Evolutionary conservation across 768 basidiomycete genomes (phyloP).

Genomic region (Inosperma sp.): DNA sequence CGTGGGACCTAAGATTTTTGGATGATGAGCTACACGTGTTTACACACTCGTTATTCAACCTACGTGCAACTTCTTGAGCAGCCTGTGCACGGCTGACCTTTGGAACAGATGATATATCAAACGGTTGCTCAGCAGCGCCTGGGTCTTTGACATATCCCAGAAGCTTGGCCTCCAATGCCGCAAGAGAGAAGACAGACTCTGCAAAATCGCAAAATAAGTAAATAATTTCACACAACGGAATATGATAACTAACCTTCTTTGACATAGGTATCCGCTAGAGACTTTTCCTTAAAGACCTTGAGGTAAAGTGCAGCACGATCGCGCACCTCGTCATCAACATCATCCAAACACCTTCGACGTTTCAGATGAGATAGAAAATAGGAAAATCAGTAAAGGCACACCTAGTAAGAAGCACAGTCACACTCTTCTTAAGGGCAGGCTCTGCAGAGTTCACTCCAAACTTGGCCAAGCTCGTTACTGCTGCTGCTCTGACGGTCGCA

Average conservation of each 20-base stretch:
- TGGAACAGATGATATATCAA: conserved; percentile 82
- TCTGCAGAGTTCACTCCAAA: conserved; percentile 91
- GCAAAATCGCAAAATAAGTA: conserved; percentile 12
- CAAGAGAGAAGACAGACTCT: conserved; percentile 94
- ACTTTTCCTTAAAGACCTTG: conserved; percentile 72
- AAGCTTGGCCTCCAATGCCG: conserved; percentile 84
- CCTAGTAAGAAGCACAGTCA: conserved; percentile 83
- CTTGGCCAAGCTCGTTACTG: conserved; percentile 91
- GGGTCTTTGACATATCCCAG: conserved; percentile 92
- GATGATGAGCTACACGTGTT: too few relatives aligned
- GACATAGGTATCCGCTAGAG: conserved; percentile 80
- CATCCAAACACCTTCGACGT: conserved; percentile 78
- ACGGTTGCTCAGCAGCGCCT: conserved; percentile 61
- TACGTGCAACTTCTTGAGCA: conserved; percentile 82
- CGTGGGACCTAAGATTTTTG: conserved; percentile 5
- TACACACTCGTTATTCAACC: conserved; percentile 29
- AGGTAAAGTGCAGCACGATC: conserved; percentile 96
- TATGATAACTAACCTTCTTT: conserved; percentile 68
- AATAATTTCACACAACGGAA: background rate
- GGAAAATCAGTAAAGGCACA: conserved; percentile 28
- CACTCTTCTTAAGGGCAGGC: conserved; percentile 71
- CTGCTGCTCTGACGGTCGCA: conserved; percentile 94
- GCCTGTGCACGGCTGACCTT: conserved; percentile 94
- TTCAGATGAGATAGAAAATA: conserved; percentile 7
- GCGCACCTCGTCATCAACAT: conserved; percentile 97